A percentile compares a stretch with the other conserved stretches of the same genome.
Conservation (phyloP, 1,139 yeast genomes). For the Geotrichum candidum region DNA sequence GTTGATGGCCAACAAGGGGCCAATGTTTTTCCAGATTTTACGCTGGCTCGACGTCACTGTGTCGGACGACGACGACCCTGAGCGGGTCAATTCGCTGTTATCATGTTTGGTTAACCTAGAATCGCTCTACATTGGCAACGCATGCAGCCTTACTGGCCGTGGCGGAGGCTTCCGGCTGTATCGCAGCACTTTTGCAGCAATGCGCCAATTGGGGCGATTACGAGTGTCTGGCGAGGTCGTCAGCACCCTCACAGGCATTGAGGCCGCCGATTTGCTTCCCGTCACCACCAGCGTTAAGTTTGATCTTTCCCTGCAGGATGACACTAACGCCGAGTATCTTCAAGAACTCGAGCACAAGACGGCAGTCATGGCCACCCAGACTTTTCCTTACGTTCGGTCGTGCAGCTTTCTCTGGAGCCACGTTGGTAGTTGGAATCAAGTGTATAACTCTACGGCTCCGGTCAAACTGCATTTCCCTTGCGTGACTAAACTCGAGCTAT, state of each 20-base stretch:
- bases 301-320: conserved; percentile 8
- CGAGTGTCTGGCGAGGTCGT: conserved; percentile 9
- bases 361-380: neutral
- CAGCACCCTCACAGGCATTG: neutral
- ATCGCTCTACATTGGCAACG: conserved; percentile 1
- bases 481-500: conserved; percentile 9
- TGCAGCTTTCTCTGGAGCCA: conserved; percentile 12
- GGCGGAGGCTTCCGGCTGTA: neutral
- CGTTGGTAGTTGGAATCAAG: conserved; percentile 9
- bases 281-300: conserved; percentile 8
- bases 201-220: conserved; percentile 7
- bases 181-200: neutral
- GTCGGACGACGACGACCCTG: neutral
- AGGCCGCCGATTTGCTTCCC: conserved; percentile 4
- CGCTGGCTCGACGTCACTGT: conserved; percentile 7
- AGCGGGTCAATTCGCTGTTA: neutral
- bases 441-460: conserved; percentile 1
- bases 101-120: conserved; percentile 5
- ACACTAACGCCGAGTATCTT: neutral
- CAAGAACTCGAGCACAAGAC: neutral
- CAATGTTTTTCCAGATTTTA: conserved; percentile 1
- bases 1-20: conserved; percentile 1
- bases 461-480: conserved; percentile 3
- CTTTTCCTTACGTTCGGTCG: conserved; percentile 1
- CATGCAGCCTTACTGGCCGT: neutral